A percentile compares a stretch with the other conserved stretches of the same genome.
phyloP scores from a whole-genome alignment of 2,329 filamentous ascomycete species.

The Corinectria fuckeliana region DNA sequence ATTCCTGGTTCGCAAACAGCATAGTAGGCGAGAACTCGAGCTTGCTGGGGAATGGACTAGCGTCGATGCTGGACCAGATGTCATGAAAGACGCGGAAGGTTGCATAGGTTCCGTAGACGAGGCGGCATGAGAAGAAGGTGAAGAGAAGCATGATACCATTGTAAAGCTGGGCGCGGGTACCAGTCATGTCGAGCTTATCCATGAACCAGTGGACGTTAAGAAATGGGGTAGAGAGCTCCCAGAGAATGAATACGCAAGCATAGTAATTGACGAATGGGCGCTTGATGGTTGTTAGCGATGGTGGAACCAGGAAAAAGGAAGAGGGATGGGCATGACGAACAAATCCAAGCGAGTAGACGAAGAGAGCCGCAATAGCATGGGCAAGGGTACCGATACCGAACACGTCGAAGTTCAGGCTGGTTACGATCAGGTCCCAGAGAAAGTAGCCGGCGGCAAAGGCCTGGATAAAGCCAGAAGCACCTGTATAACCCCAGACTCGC shows the following conservation, averaged over 20 bases:
- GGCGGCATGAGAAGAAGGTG: constrained; percentile 78
- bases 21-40: constrained; percentile 37
- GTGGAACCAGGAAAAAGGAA: background rate
- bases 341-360: constrained; percentile 80
- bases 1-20: constrained; percentile 55
- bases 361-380: constrained; percentile 76
- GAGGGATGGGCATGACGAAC: constrained; percentile 57
- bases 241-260: constrained; percentile 80
- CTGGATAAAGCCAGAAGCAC: constrained; percentile 74
- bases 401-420: constrained; percentile 69
- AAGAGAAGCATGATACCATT: constrained; percentile 76
- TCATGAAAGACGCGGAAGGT: constrained; percentile 74
- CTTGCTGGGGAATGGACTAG: constrained; percentile 46
- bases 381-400: constrained; percentile 80
- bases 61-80: constrained; percentile 61
- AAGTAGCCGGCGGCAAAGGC: constrained; percentile 83
- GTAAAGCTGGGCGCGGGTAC: constrained; percentile 74
- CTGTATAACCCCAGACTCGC: constrained; percentile 80
- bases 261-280: constrained; percentile 87
- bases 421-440: constrained; percentile 80
- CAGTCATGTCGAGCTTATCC: constrained; percentile 84
- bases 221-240: constrained; percentile 85
- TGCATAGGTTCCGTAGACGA: constrained; percentile 79
- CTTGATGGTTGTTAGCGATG: constrained; percentile 50
- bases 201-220: constrained; percentile 93